Evolutionary conservation across 768 basidiomycete species (phyloP).

Genomic region (Piloderma croceum): DNA sequence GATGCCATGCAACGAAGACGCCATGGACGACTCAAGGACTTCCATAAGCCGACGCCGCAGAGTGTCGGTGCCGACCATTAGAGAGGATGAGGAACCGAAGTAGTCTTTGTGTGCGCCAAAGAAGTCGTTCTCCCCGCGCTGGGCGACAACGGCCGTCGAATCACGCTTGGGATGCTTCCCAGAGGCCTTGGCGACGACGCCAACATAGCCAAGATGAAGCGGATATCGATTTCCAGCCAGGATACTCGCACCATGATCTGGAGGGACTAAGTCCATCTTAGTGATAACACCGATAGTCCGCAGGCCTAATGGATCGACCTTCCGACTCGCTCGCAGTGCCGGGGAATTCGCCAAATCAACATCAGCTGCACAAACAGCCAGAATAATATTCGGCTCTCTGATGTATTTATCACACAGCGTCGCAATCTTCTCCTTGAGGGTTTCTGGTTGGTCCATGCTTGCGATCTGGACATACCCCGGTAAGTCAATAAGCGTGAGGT

Average conservation of each 20-base stretch:
- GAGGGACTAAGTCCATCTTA: conserved; percentile 95
- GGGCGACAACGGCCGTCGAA: conserved; percentile 43
- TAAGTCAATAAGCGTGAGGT: conserved; percentile 94
- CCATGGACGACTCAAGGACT: conserved; percentile 96
- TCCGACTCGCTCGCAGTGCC: conserved; percentile 86
- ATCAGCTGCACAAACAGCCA: conserved; percentile 98
- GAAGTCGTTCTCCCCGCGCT: conserved; percentile 59
- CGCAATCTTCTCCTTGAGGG: conserved; percentile 89
- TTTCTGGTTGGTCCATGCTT: conserved; percentile 92
- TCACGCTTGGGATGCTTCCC: conserved; percentile 50
- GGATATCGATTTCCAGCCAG: conserved; percentile 90
- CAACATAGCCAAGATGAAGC: conserved; percentile 95
- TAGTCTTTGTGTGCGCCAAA: conserved; percentile 58
- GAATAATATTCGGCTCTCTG: conserved; percentile 97
- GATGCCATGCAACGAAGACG: conserved; percentile 90
- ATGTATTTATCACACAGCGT: conserved; percentile 93
- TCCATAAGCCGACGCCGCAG: conserved; percentile 91
- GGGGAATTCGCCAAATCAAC: conserved; percentile 98
- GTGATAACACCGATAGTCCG: conserved; percentile 97
- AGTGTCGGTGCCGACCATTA: conserved; percentile 91
- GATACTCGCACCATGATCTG: conserved; percentile 77
- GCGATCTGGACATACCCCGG: conserved; percentile 96
- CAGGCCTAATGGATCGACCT: conserved; percentile 90
- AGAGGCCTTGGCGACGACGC: conserved; percentile 84
- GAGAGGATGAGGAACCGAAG: conserved; percentile 53